Evolutionary conservation across 2,329 filamentous ascomycete species (phyloP).

Genomic region (Botrytis aclada): DNA sequence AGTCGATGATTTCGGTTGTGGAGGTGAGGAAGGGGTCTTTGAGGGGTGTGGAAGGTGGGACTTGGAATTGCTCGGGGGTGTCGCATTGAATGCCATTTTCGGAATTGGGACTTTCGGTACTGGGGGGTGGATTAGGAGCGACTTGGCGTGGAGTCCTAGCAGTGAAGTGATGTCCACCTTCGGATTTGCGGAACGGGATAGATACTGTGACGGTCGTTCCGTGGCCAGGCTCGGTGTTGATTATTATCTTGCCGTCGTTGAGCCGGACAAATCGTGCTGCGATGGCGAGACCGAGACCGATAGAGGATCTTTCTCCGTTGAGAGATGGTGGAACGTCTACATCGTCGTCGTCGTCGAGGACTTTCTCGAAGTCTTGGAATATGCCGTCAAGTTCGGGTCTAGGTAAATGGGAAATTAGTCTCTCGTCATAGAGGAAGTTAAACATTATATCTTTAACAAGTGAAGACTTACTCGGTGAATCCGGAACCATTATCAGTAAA

Average conservation of each 20-base stretch:
- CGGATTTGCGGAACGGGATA: constrained; percentile 29
- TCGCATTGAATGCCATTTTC: not conserved
- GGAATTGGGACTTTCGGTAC: too few species aligned
- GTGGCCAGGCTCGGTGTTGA: constrained; percentile 22
- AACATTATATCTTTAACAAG: constrained; percentile 46
- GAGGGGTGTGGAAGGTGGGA: not conserved
- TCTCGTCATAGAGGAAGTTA: constrained; percentile 69
- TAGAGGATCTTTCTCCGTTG: not conserved
- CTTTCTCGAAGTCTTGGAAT: constrained; percentile 58
- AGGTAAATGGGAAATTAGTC: constrained; percentile 72
- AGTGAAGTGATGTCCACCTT: not conserved
- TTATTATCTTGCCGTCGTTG: constrained; percentile 29
- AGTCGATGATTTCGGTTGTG: not conserved
- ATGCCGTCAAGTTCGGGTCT: constrained; percentile 53
- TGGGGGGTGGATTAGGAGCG: too few species aligned
- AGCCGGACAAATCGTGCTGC: constrained; percentile 30
- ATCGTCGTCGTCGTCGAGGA: constrained; percentile 47
- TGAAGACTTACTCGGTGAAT: constrained; percentile 23
- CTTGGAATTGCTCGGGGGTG: not conserved
- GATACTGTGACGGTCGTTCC: constrained; percentile 30
- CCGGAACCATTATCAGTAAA: constrained; percentile 28
- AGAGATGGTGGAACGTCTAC: constrained; percentile 30
- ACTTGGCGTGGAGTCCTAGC: too few species aligned
- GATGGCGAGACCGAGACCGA: constrained; percentile 30
- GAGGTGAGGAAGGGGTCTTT: not conserved